A percentile compares a stretch with the other conserved stretches of the same genome.
Conservation (phyloP, 2,329 filamentous ascomycete genomes). For the Diaporthe amygdali region DNA sequence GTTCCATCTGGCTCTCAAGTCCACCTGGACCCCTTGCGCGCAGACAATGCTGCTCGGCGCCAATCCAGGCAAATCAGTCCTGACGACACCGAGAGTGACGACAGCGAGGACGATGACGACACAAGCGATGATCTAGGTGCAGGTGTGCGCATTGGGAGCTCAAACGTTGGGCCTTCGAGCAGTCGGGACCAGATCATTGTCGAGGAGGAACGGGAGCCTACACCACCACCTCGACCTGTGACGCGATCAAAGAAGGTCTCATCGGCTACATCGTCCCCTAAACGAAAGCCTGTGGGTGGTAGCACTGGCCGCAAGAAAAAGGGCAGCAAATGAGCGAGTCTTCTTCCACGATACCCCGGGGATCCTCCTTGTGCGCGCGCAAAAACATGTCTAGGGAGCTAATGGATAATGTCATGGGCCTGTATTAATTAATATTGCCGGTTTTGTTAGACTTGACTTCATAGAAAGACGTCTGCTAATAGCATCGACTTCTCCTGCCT, state of each 20-base stretch:
- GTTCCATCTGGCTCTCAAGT: slow-evolving; percentile 40
- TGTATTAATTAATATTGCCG: slow-evolving; percentile 3
- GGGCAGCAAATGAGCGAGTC: slow-evolving; percentile 19
- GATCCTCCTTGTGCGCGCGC: background rate
- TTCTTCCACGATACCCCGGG: slow-evolving; percentile 17
- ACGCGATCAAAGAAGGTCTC: slow-evolving; percentile 40
- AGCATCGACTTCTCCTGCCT: background rate
- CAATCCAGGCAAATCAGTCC: slow-evolving; percentile 22
- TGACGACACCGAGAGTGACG: slow-evolving; percentile 20
- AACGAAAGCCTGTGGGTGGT: slow-evolving; percentile 42
- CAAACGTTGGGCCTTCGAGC: slow-evolving; percentile 24
- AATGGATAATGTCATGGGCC: background rate
- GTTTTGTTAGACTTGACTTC: background rate
- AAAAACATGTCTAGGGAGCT: background rate
- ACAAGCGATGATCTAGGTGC: slow-evolving; percentile 38
- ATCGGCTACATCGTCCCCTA: slow-evolving; percentile 38
- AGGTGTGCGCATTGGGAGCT: slow-evolving; percentile 18
- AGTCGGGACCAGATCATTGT: slow-evolving; percentile 46
- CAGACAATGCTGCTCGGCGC: slow-evolving; percentile 14
- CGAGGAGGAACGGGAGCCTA: slow-evolving; percentile 36
- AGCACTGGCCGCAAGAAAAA: slow-evolving; percentile 34
- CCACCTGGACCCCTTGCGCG: slow-evolving; percentile 12
- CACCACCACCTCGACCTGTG: slow-evolving; percentile 27
- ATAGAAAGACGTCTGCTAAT: slow-evolving; percentile 15
- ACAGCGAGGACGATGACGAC: slow-evolving; percentile 29